Base-by-base conservation (phyloP, 2,329 filamentous ascomycete species). In the Alternaria gaisen region DNA sequence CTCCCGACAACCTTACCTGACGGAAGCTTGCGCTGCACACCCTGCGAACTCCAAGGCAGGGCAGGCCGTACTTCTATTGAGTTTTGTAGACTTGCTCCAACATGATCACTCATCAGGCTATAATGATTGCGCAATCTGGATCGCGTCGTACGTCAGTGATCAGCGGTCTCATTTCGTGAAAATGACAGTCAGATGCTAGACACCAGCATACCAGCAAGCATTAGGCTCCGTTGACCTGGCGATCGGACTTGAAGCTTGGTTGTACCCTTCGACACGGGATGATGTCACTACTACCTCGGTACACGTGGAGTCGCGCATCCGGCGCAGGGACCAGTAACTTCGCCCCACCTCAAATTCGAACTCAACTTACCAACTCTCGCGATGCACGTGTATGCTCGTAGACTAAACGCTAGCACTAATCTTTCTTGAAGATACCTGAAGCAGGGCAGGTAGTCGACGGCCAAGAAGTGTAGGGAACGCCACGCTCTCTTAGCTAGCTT, bases 251-350 rank as follows among this genome's bases (percentile, higher is more conserved):
- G 48, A 63, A 63, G 53, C 65, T 62, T 67, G 63, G 44, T 62
- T 61, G 47, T 40, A 41, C 40, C 36, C 38, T 46, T 41, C 36
- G 30, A 38, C 22, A 55, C 40, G 50, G 22, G 28, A 47, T 70
- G 69, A 69, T 64, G 69, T 70, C 68, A 68, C 47, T 32, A 61
- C 47, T 38, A 64, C 53, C 20, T 42, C 20, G 40, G 40, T 41
- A 50, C 40, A 63, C 56, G 61, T 66, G 67, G 58, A 24, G 54
- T 61, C 56, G 36, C 40, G 56, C 47, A 30, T 50, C 54, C 58
- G 59, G 42, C 63, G 67, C 65, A 69, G 64, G 62, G 63, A 57
- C 65, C 57, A 46, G 41, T 40, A 52, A 38, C 50, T 34, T 16
- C 22, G 56, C 41, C 60, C 65, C 58, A 58, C 61, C 54, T 48